These are phyloP conservation scores for Basidiobolus meristosporus DNA, from an alignment of 371 early-diverging fungal genomes.

Conservation along the genomic window DNA sequence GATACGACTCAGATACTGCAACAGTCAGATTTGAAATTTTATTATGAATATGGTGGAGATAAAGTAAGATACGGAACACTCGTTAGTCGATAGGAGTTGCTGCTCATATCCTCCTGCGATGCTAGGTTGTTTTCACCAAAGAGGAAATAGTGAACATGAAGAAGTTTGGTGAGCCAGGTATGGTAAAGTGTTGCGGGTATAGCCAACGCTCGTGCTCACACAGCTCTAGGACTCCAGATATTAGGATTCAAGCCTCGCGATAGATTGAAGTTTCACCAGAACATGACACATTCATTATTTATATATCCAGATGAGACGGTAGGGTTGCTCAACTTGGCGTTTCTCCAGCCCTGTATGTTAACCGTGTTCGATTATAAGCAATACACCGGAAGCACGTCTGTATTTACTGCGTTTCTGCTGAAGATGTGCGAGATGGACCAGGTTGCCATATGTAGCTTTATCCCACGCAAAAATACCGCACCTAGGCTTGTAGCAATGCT, in stretches of 20 bases:
- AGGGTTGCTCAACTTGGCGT: background rate
- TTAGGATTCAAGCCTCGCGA: background rate
- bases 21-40: too few species aligned
- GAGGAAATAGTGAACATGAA: background rate
- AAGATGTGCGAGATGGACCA: background rate
- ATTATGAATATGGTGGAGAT: background rate
- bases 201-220: background rate
- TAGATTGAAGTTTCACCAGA: background rate
- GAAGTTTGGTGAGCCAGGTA: background rate
- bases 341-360: background rate
- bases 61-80: background rate
- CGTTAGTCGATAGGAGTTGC: background rate
- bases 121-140: slow-evolving; percentile 1
- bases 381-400: background rate
- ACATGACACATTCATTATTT: background rate
- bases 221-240: background rate
- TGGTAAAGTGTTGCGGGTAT: background rate
- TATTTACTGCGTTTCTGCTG: background rate
- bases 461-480: background rate
- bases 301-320: background rate
- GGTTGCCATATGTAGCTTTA: background rate
- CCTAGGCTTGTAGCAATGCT: background rate
- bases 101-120: background rate
- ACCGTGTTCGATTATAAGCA: background rate
- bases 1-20: too few species aligned